phyloP scores from a whole-genome alignment of 192 early-diverging fungal genomes.

The Coemansia sp. region DNA sequence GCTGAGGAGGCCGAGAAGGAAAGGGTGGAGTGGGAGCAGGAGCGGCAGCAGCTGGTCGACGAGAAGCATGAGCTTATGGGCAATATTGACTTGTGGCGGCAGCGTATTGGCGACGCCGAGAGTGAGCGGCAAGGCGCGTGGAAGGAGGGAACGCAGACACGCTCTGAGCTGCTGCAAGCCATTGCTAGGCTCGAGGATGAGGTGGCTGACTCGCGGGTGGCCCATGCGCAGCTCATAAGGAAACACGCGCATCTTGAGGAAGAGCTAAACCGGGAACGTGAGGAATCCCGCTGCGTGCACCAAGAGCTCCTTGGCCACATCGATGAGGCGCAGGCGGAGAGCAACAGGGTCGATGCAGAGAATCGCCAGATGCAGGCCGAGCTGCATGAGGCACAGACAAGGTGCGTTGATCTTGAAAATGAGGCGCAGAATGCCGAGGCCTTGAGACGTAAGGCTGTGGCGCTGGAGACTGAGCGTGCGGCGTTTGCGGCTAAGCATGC shows the following conservation, averaged over 20 bases:
- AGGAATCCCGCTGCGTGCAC: not conserved
- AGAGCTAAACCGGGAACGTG: not conserved
- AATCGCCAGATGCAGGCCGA: constrained; percentile 26
- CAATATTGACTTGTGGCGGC: constrained; percentile 32
- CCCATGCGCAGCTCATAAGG: not conserved
- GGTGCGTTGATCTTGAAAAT: not conserved
- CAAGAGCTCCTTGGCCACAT: constrained; percentile 12
- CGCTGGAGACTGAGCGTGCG: not conserved
- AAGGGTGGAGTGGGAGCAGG: constrained; percentile 36
- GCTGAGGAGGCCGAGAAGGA: constrained; percentile 22
- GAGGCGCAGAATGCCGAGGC: constrained; percentile 3
- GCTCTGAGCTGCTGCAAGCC: constrained; percentile 28
- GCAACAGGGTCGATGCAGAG: constrained; percentile 16
- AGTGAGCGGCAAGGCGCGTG: constrained; percentile 40
- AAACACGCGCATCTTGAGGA: not conserved
- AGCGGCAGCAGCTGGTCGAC: constrained; percentile 35
- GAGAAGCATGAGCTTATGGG: constrained; percentile 29
- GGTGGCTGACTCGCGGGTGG: constrained; percentile 6
- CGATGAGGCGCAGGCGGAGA: constrained; percentile 2
- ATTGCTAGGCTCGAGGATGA: constrained; percentile 35
- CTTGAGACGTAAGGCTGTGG: not conserved
- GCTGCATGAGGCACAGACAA: not conserved
- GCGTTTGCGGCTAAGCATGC: constrained; percentile 3
- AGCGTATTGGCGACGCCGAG: constrained; percentile 43
- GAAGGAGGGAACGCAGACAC: constrained; percentile 37